Evolutionary conservation across 352 stramenopile species (phyloP).

Genomic region (Globisporangium heterothallicum): DNA sequence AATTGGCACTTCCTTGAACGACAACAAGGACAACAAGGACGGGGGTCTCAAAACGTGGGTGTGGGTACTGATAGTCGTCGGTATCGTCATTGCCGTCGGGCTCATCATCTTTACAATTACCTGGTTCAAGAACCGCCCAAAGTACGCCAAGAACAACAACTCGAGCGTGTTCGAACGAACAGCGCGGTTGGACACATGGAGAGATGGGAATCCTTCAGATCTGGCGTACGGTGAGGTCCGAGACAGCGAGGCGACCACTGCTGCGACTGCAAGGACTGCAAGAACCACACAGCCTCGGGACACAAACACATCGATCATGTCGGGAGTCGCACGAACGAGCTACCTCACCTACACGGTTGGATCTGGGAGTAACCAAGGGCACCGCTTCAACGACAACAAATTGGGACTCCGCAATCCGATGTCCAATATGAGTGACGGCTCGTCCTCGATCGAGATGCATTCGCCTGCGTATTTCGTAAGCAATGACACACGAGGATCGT

Average conservation of each 20-base stretch:
- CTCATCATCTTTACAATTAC: slow-evolving; percentile 36
- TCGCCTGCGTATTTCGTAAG: slow-evolving; percentile 1
- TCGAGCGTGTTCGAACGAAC: slow-evolving; percentile 23
- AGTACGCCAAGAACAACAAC: slow-evolving; percentile 18
- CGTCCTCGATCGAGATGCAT: slow-evolving; percentile 10
- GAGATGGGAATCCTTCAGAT: slow-evolving; percentile 4
- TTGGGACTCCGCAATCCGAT: slow-evolving; percentile 17
- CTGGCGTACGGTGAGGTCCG: not conserved
- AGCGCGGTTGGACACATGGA: slow-evolving; percentile 20
- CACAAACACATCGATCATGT: slow-evolving; percentile 39
- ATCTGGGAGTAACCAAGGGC: slow-evolving; percentile 16
- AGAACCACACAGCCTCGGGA: slow-evolving; percentile 20
- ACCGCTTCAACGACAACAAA: slow-evolving; percentile 36
- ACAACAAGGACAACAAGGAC: slow-evolving; percentile 5
- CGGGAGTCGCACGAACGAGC: slow-evolving; percentile 28
- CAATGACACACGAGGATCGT: slow-evolving; percentile 28
- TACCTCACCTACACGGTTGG: slow-evolving; percentile 38
- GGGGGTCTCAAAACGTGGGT: slow-evolving; percentile 24
- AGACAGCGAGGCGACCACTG: not conserved
- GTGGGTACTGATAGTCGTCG: slow-evolving; percentile 31
- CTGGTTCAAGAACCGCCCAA: slow-evolving; percentile 46
- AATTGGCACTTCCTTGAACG: slow-evolving; percentile 3
- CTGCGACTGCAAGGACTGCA: slow-evolving; percentile 19
- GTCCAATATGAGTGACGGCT: slow-evolving; percentile 26
- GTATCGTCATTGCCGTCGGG: slow-evolving; percentile 23